Conservation (phyloP, 2,329 filamentous ascomycete genomes). For the Pleoardoris graminearum region DNA sequence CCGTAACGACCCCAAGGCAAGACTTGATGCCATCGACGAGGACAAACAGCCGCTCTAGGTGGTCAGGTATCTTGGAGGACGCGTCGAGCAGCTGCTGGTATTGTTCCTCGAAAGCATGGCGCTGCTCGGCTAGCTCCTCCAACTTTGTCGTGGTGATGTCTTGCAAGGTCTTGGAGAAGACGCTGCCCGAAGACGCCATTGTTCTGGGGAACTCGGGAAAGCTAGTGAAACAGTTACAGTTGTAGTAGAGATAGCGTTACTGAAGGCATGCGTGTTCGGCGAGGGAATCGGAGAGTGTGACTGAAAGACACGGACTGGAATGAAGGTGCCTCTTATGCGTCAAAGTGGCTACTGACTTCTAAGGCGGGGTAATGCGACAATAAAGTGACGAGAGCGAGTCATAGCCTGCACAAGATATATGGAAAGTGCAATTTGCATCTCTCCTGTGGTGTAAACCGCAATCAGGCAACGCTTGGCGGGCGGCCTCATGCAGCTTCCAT, state of each 20-base stretch:
- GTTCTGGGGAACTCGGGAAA: not conserved
- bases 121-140: slow-evolving; percentile 44
- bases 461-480: slow-evolving; percentile 2
- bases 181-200: slow-evolving; percentile 35
- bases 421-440: not conserved
- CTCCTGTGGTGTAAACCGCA: not conserved
- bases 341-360: no score
- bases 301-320: no score
- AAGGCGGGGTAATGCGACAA: no score
- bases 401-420: not conserved
- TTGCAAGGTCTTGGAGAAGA: slow-evolving; percentile 41
- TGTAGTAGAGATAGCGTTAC: no score
- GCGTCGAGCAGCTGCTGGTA: slow-evolving; percentile 22
- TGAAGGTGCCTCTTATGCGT: no score
- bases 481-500: not conserved
- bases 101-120: slow-evolving; percentile 35
- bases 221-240: not conserved
- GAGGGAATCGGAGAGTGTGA: no score
- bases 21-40: slow-evolving; percentile 36
- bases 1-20: slow-evolving; percentile 31
- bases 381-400: not conserved
- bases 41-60: slow-evolving; percentile 27
- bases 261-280: no score
- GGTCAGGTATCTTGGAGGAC: slow-evolving; percentile 20
- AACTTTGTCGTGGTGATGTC: slow-evolving; percentile 44